phyloP scores from a whole-genome alignment of 768 basidiomycete genomes.

The Crassisporium funariophilum region DNA sequence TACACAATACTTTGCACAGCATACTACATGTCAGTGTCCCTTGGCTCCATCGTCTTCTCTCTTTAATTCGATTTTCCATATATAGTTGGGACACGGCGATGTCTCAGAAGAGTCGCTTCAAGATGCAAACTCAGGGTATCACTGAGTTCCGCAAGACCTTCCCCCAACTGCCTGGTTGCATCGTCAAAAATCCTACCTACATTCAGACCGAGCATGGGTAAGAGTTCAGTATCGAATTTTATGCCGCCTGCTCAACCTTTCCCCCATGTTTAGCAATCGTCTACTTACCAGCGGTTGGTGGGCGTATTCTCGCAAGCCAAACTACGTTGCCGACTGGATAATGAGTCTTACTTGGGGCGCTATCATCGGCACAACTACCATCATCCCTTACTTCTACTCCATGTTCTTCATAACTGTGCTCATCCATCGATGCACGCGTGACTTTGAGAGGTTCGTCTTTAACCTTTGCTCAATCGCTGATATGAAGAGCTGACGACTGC shows the following conservation, averaged over 20 bases:
- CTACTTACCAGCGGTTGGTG: constrained; percentile 94
- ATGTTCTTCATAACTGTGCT: constrained; percentile 95
- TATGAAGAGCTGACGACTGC: background rate
- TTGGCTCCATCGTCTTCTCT: background rate
- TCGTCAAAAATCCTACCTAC: constrained; percentile 82
- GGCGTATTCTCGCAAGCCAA: constrained; percentile 93
- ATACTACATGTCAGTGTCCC: constrained; percentile 76
- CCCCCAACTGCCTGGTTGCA: constrained; percentile 87
- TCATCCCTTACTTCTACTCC: constrained; percentile 96
- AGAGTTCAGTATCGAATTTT: constrained; percentile 11
- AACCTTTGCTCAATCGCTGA: background rate
- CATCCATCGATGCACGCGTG: constrained; percentile 86
- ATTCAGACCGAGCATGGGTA: constrained; percentile 95
- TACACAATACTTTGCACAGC: constrained; percentile 78
- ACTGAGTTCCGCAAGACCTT: constrained; percentile 86
- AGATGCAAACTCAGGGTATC: constrained; percentile 94
- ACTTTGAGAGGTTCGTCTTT: constrained; percentile 80
- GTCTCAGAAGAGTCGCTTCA: constrained; percentile 97
- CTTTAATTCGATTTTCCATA: constrained; percentile 3
- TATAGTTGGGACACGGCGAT: constrained; percentile 89
- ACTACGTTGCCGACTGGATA: constrained; percentile 93
- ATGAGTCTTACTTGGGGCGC: constrained; percentile 88
- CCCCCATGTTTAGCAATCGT: constrained; percentile 62
- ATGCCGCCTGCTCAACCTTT: background rate
- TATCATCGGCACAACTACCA: constrained; percentile 69